Conservation (phyloP, 257 asterid species). For the Solanum boliviense region DNA sequence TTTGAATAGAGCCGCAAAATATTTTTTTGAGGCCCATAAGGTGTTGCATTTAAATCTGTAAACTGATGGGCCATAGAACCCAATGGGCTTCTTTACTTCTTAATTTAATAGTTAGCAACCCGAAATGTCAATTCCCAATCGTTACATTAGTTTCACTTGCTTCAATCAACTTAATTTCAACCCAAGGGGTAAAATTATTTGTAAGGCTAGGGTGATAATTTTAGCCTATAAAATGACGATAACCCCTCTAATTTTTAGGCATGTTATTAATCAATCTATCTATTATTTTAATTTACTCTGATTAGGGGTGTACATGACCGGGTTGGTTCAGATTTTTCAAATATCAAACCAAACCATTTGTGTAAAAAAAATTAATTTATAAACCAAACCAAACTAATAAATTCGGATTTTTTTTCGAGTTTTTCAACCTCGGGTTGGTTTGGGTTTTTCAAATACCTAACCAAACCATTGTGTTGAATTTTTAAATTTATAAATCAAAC, state of each 20-base stretch:
- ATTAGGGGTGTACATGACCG: no score
- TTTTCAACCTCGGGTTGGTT: no score
- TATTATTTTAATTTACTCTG: background rate
- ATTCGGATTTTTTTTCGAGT: no score
- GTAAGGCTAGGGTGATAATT: background rate
- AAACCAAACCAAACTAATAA: no score
- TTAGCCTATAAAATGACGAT: background rate
- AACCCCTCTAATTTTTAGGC: background rate
- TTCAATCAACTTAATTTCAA: background rate
- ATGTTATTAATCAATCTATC: background rate
- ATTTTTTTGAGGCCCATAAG: background rate
- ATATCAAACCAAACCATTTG: no score
- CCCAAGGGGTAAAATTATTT: background rate
- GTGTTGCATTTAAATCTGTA: background rate
- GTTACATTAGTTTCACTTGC: background rate
- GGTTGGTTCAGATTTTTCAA: no score
- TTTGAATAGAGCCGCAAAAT: no score
- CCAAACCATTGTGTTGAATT: no score
- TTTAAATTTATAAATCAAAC: no score
- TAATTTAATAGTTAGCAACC: background rate
- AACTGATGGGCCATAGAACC: background rate
- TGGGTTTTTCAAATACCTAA: no score
- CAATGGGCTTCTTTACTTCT: background rate
- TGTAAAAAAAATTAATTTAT: no score
- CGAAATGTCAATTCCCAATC: background rate